Conservation (phyloP, 768 basidiomycete genomes). For the Russula olivacea region DNA sequence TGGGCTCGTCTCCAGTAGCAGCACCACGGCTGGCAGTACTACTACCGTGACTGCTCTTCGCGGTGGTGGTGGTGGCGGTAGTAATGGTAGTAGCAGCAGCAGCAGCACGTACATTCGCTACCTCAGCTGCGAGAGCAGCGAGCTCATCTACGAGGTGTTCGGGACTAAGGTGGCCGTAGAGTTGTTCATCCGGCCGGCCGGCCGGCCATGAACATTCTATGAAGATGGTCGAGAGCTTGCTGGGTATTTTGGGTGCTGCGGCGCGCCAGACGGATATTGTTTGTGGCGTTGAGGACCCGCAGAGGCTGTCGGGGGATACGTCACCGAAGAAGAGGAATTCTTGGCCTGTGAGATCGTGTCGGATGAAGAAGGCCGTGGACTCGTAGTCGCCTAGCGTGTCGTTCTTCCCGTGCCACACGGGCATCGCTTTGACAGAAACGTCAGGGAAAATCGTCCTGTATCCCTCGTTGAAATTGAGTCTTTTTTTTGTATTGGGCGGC, state of each 20-base stretch:
- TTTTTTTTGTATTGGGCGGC: slow-evolving; percentile 26
- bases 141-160: slow-evolving; percentile 76
- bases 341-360: slow-evolving; percentile 49
- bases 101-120: slow-evolving; percentile 42
- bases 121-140: slow-evolving; percentile 57
- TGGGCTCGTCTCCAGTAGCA: slow-evolving; percentile 9
- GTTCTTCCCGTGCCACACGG: slow-evolving; percentile 67
- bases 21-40: slow-evolving; percentile 27
- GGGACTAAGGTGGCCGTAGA: slow-evolving; percentile 87
- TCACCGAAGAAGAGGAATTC: slow-evolving; percentile 95
- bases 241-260: slow-evolving; percentile 72
- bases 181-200: slow-evolving; percentile 54
- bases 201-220: slow-evolving; percentile 92
- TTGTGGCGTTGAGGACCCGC: slow-evolving; percentile 42
- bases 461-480: slow-evolving; percentile 46
- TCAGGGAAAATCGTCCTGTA: slow-evolving; percentile 49
- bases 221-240: slow-evolving; percentile 70
- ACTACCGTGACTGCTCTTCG: neutral
- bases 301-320: slow-evolving; percentile 77
- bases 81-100: neutral
- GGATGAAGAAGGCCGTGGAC: slow-evolving; percentile 81
- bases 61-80: no score
- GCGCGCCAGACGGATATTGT: slow-evolving; percentile 74
- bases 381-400: slow-evolving; percentile 50
- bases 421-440: slow-evolving; percentile 60